Conservation (phyloP, 495 filamentous ascomycete genomes). For the Aspergillus sclerotioniger region DNA sequence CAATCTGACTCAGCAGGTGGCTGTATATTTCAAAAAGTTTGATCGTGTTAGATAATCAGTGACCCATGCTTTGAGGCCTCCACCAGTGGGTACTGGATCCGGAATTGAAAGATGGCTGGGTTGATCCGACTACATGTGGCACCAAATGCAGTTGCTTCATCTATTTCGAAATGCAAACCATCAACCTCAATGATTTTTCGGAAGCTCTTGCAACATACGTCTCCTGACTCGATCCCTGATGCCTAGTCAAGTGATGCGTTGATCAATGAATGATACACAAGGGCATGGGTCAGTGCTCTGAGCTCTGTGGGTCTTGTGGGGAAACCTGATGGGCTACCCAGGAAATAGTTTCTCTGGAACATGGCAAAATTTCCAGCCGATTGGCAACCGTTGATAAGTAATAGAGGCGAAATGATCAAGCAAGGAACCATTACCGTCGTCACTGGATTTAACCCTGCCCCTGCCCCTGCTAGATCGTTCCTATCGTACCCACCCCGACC, state of each 20-base stretch:
- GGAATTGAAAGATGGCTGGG: not conserved
- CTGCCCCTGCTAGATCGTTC: not conserved
- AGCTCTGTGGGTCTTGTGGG: not conserved
- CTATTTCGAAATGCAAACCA: not conserved
- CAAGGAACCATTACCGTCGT: slow-evolving; percentile 1
- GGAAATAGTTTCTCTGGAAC: not conserved
- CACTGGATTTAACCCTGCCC: not conserved
- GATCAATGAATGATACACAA: not conserved
- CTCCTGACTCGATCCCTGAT: not conserved
- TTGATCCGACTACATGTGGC: not conserved
- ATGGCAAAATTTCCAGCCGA: not conserved
- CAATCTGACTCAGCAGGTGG: no score
- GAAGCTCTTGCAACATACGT: not conserved
- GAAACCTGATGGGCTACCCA: not conserved
- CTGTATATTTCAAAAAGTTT: no score
- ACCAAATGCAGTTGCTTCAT: not conserved
- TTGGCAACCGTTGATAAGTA: not conserved
- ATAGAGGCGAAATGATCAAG: not conserved
- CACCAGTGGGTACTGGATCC: not conserved
- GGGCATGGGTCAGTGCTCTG: not conserved
- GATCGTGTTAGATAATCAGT: no score
- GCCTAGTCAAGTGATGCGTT: not conserved
- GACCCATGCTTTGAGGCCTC: no score
- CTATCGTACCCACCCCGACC: not conserved
- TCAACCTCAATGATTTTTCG: not conserved